Evolutionary conservation across 257 asterid species (phyloP).

Genomic region (Scutellaria baicalensis): DNA sequence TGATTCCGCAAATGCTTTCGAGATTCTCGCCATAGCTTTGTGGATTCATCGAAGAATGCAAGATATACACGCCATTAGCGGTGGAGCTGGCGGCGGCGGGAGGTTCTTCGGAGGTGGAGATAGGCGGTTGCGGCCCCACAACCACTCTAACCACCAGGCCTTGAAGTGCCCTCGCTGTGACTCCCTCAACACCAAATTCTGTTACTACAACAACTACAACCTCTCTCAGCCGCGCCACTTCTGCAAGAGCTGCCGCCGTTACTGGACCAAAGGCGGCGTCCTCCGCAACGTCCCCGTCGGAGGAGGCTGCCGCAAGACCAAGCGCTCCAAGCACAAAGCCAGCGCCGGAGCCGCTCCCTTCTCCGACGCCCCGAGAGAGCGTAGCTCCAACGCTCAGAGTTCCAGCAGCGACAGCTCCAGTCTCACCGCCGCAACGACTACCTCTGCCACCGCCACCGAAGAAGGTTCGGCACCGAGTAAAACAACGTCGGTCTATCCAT

Average conservation of each 20-base stretch:
- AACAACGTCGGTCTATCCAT: conserved; percentile 27
- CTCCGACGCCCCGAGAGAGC: conserved; percentile 17
- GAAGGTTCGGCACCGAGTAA: conserved; percentile 33
- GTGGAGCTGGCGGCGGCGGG: conserved; percentile 10
- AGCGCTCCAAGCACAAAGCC: conserved; percentile 47
- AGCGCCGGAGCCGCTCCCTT: background rate
- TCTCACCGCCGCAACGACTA: conserved; percentile 41
- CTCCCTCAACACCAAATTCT: conserved; percentile 75
- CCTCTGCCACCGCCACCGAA: conserved; percentile 20
- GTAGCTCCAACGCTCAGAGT: conserved; percentile 30
- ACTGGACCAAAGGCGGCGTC: conserved; percentile 97
- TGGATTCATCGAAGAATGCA: no score
- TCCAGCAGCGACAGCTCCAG: conserved; percentile 80
- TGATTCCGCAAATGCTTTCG: no score
- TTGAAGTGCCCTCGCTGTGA: conserved; percentile 93
- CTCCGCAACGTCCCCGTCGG: conserved; percentile 94
- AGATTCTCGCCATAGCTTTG: background rate
- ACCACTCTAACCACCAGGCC: conserved; percentile 26
- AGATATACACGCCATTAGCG: conserved; percentile 45
- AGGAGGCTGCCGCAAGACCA: conserved; percentile 87
- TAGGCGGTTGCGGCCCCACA: conserved; percentile 51
- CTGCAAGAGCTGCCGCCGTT: conserved; percentile 84
- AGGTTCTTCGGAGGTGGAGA: conserved; percentile 40
- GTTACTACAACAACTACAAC: conserved; percentile 85
- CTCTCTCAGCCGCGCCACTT: conserved; percentile 92